phyloP scores from a whole-genome alignment of 345 rosid species.

The Streptanthus diversifolius region DNA sequence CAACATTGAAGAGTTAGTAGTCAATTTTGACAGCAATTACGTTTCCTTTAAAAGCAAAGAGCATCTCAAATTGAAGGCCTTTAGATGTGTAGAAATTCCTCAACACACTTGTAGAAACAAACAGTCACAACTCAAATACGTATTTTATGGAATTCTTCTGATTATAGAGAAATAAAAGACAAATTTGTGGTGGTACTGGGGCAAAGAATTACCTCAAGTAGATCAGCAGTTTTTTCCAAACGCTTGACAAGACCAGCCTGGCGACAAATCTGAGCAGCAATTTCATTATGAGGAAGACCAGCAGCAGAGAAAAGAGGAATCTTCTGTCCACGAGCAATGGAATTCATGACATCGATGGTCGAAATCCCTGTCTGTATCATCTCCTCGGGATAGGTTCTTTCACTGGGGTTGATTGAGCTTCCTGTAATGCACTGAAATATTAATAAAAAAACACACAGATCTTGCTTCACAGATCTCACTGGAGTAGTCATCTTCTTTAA shows the following conservation, averaged over 20 bases:
- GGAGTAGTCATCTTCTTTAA: background rate
- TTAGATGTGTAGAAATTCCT: background rate
- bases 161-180: background rate
- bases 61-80: background rate
- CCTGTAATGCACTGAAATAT: constrained; percentile 39
- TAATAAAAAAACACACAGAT: background rate
- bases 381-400: constrained; percentile 97
- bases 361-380: constrained; percentile 98
- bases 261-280: constrained; percentile 98
- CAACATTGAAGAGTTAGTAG: background rate
- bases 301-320: constrained; percentile 99
- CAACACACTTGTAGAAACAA: background rate
- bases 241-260: constrained; percentile 98
- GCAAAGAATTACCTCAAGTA: constrained; percentile 54
- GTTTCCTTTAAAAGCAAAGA: background rate
- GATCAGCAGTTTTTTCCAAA: constrained; percentile 73
- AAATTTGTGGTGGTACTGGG: background rate
- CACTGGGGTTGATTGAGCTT: constrained; percentile 97
- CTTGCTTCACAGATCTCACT: background rate
- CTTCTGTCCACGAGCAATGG: constrained; percentile 97
- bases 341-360: constrained; percentile 96
- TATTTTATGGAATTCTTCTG: background rate
- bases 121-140: background rate
- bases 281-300: constrained; percentile 98
- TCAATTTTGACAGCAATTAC: background rate